These are phyloP conservation scores for Echinosophora koreensis DNA, from an alignment of 306 rosid genomes.

Conservation along the genomic window DNA sequence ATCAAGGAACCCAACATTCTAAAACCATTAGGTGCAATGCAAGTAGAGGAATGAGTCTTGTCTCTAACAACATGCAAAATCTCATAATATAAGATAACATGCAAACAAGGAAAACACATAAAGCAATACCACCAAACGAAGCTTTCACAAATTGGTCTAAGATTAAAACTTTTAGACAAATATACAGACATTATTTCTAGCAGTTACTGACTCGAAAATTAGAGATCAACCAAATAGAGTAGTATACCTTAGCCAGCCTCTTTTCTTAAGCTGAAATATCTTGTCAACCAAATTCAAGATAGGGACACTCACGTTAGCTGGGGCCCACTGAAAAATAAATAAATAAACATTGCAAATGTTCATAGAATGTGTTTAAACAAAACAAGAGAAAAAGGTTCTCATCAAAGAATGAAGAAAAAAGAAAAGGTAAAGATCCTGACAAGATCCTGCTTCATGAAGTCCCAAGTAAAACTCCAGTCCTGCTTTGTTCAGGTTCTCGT, in stretches of 20 bases:
- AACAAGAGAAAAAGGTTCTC: background rate
- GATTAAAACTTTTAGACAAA: constrained; percentile 15
- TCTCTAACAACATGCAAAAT: constrained; percentile 16
- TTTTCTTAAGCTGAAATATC: constrained; percentile 93
- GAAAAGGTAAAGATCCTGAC: constrained; percentile 20
- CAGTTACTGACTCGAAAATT: constrained; percentile 21
- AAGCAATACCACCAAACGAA: constrained; percentile 26
- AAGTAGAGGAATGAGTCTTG: constrained; percentile 18
- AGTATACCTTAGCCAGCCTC: constrained; percentile 97
- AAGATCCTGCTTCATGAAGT: constrained; percentile 6
- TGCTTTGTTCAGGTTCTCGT: constrained; percentile 18
- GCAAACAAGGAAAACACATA: constrained; percentile 27
- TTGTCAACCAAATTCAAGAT: constrained; percentile 94
- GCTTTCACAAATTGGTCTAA: constrained; percentile 23
- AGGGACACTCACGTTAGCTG: constrained; percentile 96
- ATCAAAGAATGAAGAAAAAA: constrained; percentile 10
- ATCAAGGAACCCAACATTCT: constrained; percentile 1
- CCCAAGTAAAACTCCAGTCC: constrained; percentile 1
- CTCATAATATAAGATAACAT: background rate
- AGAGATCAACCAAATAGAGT: constrained; percentile 42
- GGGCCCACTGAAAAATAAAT: constrained; percentile 88
- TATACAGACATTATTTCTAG: constrained; percentile 25
- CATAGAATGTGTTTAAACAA: constrained; percentile 18
- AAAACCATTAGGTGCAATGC: constrained; percentile 30
- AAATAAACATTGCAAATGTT: constrained; percentile 37